Percentiles rank a stretch among this genome's conserved stretches.
phyloP scores from a whole-genome alignment of 306 rosid genomes.

The Amphicarpaea edgeworthii region DNA sequence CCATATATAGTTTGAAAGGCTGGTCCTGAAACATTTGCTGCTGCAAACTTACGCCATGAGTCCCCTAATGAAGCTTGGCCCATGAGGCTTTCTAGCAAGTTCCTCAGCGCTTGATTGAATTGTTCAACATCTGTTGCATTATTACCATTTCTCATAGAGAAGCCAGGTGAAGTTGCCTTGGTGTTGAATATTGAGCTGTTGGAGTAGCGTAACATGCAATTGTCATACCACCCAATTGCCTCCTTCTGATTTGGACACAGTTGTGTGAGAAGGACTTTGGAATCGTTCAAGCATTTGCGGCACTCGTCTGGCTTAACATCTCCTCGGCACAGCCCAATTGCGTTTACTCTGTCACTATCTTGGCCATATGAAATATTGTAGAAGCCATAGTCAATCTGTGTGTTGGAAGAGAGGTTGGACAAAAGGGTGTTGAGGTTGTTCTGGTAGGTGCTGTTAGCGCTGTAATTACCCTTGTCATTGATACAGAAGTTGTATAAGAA shows the following conservation, averaged over 20 bases:
- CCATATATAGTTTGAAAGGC: constrained; percentile 1
- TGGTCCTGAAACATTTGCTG: background rate
- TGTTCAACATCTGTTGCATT: constrained; percentile 8
- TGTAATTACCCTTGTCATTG: background rate
- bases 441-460: constrained; percentile 10
- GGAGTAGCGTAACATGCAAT: constrained; percentile 22
- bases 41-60: constrained; percentile 1
- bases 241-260: constrained; percentile 20
- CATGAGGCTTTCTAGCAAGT: background rate
- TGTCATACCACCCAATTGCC: constrained; percentile 27
- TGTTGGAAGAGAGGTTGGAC: constrained; percentile 13
- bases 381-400: constrained; percentile 16
- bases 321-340: constrained; percentile 25
- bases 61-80: background rate
- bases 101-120: constrained; percentile 13
- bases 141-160: fast-evolving
- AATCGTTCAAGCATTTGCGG: constrained; percentile 23
- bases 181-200: constrained; percentile 11
- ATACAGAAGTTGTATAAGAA: background rate
- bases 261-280: constrained; percentile 5
- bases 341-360: background rate
- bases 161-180: background rate
- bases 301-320: constrained; percentile 6
- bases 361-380: constrained; percentile 13
- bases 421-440: constrained; percentile 11